Percentiles rank a stretch among this genome's conserved stretches.
Conservation (phyloP, 306 rosid species). For the Pueraria montana region DNA sequence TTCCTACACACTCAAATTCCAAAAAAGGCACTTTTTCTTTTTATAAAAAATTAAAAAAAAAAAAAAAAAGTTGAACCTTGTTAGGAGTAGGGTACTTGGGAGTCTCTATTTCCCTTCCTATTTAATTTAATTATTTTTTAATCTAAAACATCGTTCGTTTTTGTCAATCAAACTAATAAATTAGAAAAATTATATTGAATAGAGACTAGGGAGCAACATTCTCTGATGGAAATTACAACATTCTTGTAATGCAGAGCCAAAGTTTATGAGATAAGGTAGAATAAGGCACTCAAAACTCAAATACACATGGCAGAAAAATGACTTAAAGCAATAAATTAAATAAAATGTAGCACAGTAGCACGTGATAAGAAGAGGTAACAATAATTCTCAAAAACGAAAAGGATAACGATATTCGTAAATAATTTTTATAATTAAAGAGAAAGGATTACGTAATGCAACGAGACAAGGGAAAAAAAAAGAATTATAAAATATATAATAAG, state of each 20-base stretch:
- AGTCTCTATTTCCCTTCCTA: not conserved
- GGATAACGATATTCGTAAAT: not conserved
- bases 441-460: not conserved
- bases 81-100: not conserved
- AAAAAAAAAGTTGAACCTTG: slow-evolving; percentile 3
- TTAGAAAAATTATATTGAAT: not conserved
- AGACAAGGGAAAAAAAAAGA: not conserved
- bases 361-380: slow-evolving; percentile 3
- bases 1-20: slow-evolving; percentile 23
- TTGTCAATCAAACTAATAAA: not conserved
- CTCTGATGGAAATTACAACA: not conserved
- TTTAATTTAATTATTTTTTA: not conserved
- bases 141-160: not conserved
- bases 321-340: not conserved
- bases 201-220: not conserved
- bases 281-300: not conserved
- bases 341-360: not conserved
- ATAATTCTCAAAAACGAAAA: not conserved
- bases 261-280: not conserved
- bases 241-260: not conserved
- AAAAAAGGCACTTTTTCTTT: not conserved
- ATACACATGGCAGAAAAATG: not conserved
- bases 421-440: not conserved
- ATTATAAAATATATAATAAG: not conserved
- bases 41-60: not conserved